phyloP scores from a whole-genome alignment of 2,329 filamentous ascomycete species.

The Diplodia scrobiculata region DNA sequence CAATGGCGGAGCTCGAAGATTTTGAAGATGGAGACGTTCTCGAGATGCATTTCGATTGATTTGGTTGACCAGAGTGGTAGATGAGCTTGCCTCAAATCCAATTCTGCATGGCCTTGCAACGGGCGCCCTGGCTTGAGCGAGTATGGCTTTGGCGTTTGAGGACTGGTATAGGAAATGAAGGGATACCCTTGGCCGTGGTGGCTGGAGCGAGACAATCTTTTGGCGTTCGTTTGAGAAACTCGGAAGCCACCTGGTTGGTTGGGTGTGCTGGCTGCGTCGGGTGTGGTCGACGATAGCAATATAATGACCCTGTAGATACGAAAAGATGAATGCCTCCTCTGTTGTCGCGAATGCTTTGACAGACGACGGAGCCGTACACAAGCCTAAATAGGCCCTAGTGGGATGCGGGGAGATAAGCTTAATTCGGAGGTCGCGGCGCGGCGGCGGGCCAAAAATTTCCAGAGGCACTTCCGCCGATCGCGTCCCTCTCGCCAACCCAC shows the following conservation, averaged over 20 bases:
- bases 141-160: neutral
- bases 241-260: neutral
- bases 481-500: neutral
- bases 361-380: neutral
- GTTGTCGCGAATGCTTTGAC: too few relatives aligned
- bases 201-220: neutral
- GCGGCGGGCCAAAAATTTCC: slow-evolving; percentile 28
- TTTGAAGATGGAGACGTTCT: slow-evolving; percentile 44
- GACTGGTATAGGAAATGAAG: neutral
- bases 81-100: neutral
- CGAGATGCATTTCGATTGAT: slow-evolving; percentile 41
- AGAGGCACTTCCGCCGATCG: slow-evolving; percentile 1
- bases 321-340: too few relatives aligned
- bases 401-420: slow-evolving; percentile 29
- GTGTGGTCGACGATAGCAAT: neutral
- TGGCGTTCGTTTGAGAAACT: neutral
- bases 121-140: neutral
- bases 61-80: neutral
- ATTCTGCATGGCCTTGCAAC: neutral
- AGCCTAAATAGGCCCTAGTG: slow-evolving; percentile 4
- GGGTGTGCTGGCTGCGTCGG: too few relatives aligned
- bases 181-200: slow-evolving; percentile 5
- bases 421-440: slow-evolving; percentile 20
- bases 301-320: too few relatives aligned
- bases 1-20: slow-evolving; percentile 38